These are phyloP conservation scores for Petrea volubilis DNA, from an alignment of 257 asterid species.

Conservation along the genomic window DNA sequence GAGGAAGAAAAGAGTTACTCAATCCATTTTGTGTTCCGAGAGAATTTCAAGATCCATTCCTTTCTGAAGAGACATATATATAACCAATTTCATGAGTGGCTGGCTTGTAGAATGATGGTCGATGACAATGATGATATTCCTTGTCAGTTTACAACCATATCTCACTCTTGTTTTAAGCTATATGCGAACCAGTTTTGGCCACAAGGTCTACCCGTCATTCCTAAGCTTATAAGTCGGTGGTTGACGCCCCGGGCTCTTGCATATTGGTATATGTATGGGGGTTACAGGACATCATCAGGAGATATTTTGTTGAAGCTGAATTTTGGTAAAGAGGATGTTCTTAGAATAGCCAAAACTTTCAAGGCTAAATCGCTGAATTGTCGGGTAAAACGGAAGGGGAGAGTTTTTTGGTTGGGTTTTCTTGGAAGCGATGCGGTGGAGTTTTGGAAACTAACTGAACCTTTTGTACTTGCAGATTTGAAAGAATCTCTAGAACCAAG, in stretches of 20 bases:
- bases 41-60: constrained; percentile 50
- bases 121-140: constrained; percentile 43
- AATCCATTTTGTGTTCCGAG: constrained; percentile 57
- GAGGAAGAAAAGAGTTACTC: constrained; percentile 45
- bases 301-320: constrained; percentile 77
- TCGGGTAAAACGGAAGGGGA: constrained; percentile 62
- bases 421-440: constrained; percentile 59
- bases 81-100: constrained; percentile 78
- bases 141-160: constrained; percentile 47
- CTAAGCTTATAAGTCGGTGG: constrained; percentile 89
- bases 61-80: constrained; percentile 56
- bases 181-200: constrained; percentile 82
- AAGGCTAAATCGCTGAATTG: constrained; percentile 57
- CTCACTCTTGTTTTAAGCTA: constrained; percentile 65
- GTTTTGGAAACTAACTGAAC: constrained; percentile 71
- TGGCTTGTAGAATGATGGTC: constrained; percentile 35
- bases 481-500: constrained; percentile 51
- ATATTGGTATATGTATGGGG: constrained; percentile 94
- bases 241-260: constrained; percentile 88
- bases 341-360: constrained; percentile 47
- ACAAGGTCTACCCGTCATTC: constrained; percentile 56
- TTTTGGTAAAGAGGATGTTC: constrained; percentile 59
- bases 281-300: constrained; percentile 73
- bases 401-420: constrained; percentile 78
- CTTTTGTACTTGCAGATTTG: constrained; percentile 65